A percentile compares a stretch with the other conserved stretches of the same genome.
These are phyloP conservation scores for Intubia oerlemansii DNA, from an alignment of 2,329 filamentous ascomycete genomes.

Conservation along the genomic window DNA sequence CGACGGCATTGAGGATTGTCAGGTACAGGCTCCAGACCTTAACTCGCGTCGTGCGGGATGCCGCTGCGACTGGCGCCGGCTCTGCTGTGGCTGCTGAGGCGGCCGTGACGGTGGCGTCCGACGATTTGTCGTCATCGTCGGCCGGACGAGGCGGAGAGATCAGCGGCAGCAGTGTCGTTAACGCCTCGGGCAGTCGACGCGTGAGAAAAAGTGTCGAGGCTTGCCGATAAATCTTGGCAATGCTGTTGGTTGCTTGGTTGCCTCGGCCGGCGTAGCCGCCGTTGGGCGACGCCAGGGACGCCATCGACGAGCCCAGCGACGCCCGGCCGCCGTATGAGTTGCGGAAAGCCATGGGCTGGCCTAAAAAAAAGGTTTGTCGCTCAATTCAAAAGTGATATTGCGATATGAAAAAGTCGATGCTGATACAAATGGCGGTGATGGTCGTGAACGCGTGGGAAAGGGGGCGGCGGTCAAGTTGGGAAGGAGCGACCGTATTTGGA, in stretches of 20 bases:
- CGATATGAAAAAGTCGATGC: no score
- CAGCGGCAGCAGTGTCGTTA: slow-evolving; percentile 66
- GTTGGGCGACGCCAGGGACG: slow-evolving; percentile 39
- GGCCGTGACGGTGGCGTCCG: neutral
- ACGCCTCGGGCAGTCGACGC: slow-evolving; percentile 72
- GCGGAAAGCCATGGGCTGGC: slow-evolving; percentile 26
- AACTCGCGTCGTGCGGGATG: slow-evolving; percentile 63
- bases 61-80: slow-evolving; percentile 54
- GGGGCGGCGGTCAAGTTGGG: no score
- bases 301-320: slow-evolving; percentile 34
- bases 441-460: no score
- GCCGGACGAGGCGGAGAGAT: slow-evolving; percentile 41
- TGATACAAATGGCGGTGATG: no score
- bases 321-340: slow-evolving; percentile 14
- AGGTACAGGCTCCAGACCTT: slow-evolving; percentile 97
- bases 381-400: no score
- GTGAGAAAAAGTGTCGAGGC: slow-evolving; percentile 88
- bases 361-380: no score
- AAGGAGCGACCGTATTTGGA: no score
- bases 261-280: slow-evolving; percentile 18
- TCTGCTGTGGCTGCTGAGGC: slow-evolving; percentile 13
- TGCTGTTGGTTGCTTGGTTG: slow-evolving; percentile 20
- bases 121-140: slow-evolving; percentile 13
- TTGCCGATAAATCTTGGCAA: slow-evolving; percentile 86
- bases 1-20: slow-evolving; percentile 74